A percentile compares a stretch with the other conserved stretches of the same genome.
phyloP scores from a whole-genome alignment of 1,284 basidiomycete species.

The Ceratobasidium sp. region DNA sequence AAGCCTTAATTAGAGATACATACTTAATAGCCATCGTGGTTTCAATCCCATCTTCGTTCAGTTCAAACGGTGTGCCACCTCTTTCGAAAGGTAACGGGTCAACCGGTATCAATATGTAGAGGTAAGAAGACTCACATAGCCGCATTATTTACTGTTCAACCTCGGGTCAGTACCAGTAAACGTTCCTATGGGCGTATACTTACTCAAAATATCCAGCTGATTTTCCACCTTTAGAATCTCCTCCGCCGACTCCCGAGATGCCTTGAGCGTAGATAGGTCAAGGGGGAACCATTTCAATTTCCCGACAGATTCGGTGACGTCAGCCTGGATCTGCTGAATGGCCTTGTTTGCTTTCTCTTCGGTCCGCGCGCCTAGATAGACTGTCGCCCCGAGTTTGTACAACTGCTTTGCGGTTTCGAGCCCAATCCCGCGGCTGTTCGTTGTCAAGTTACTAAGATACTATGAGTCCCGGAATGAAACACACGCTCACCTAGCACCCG shows the following conservation, averaged over 20 bases:
- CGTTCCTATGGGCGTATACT: neutral
- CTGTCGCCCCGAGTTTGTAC: neutral
- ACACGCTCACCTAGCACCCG: neutral
- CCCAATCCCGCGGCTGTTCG: neutral
- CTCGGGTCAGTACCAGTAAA: neutral
- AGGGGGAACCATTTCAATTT: neutral
- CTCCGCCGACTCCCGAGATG: conserved; percentile 8
- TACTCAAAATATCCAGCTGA: conserved; percentile 8
- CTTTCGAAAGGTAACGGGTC: too few species aligned
- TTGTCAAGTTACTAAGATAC: neutral
- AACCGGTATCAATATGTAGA: too few species aligned
- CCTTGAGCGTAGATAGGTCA: conserved; percentile 15
- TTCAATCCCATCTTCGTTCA: conserved; percentile 22
- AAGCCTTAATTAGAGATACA: neutral
- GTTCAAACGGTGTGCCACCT: neutral
- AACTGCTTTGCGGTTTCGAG: neutral
- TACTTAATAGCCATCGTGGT: conserved; percentile 8
- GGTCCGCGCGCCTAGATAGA: neutral
- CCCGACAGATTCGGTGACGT: neutral
- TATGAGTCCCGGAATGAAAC: neutral
- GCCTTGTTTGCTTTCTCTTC: neutral
- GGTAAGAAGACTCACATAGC: neutral
- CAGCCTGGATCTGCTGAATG: neutral
- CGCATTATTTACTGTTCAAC: neutral
- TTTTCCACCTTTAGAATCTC: neutral